Percentiles rank a stretch among this genome's conserved stretches.
phyloP scores from a whole-genome alignment of 352 stramenopile species.

The Pythium aquatile region DNA sequence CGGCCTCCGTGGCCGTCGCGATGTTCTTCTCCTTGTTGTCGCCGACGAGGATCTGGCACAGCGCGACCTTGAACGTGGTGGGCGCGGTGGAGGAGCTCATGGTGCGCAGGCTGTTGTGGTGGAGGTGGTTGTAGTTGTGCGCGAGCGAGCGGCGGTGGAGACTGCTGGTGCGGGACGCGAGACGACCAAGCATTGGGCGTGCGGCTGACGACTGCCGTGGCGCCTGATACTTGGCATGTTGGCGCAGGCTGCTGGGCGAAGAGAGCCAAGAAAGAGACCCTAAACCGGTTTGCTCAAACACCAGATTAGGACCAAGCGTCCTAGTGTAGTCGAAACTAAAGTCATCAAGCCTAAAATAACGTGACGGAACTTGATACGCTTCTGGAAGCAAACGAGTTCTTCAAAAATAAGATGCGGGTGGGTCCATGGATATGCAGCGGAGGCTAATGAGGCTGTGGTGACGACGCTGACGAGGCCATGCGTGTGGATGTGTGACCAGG shows the following conservation, averaged over 20 bases:
- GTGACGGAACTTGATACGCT: conserved; percentile 14
- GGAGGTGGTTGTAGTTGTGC: conserved; percentile 16
- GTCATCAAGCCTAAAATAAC: background rate
- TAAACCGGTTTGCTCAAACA: conserved; percentile 32
- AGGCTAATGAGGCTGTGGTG: background rate
- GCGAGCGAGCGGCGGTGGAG: conserved; percentile 23
- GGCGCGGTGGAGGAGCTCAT: conserved; percentile 13
- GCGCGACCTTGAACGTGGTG: conserved; percentile 88
- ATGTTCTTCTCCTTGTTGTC: conserved; percentile 86
- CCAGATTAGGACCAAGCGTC: conserved; percentile 16
- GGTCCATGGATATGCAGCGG: conserved; percentile 3
- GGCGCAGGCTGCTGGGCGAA: background rate
- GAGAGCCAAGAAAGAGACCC: conserved; percentile 2
- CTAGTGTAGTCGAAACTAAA: too few relatives aligned
- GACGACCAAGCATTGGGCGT: conserved; percentile 23
- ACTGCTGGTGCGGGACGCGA: conserved; percentile 23
- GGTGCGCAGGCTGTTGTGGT: conserved; percentile 7
- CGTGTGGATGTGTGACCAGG: conserved; percentile 12
- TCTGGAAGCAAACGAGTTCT: conserved; percentile 13
- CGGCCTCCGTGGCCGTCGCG: conserved; percentile 59
- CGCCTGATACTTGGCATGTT: background rate
- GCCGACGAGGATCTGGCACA: conserved; percentile 95
- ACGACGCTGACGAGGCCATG: conserved; percentile 5
- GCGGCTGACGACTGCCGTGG: background rate
- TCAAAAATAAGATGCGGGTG: conserved; percentile 12